Percentiles rank a stretch among this genome's conserved stretches.
Evolutionary conservation across 1,284 basidiomycete genomes (phyloP).

Genomic region (Trametes pubescens): DNA sequence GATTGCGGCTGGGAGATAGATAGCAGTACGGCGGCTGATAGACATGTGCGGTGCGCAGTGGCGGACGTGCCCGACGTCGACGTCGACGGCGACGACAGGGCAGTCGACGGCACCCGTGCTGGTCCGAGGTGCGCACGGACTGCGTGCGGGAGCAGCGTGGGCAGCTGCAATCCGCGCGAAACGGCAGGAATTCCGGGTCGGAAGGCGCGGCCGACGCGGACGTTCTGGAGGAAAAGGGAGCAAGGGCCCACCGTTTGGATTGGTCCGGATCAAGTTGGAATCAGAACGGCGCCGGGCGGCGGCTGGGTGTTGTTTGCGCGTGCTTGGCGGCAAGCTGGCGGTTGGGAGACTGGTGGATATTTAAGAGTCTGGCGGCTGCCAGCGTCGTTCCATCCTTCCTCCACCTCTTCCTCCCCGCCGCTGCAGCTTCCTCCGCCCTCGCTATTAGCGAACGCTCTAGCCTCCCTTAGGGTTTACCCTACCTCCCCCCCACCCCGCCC

Average conservation of each 20-base stretch:
- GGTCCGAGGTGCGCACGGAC: constrained; percentile 17
- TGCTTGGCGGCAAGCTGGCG: constrained; percentile 27
- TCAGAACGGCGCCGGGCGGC: constrained; percentile 20
- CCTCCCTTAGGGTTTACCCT: constrained; percentile 38
- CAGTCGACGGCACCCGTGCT: constrained; percentile 21
- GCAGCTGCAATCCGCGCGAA: constrained; percentile 16
- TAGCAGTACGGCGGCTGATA: constrained; percentile 24
- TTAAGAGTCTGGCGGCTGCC: constrained; percentile 35
- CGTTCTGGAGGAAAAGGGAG: constrained; percentile 14
- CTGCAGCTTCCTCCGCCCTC: constrained; percentile 31
- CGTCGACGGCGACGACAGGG: constrained; percentile 4
- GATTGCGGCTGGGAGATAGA: constrained; percentile 19
- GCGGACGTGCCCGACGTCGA: constrained; percentile 16
- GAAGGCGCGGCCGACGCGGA: constrained; percentile 28
- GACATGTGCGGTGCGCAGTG: constrained; percentile 22
- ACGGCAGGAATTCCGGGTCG: constrained; percentile 22
- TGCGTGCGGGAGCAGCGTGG: constrained; percentile 2
- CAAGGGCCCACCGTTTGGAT: constrained; percentile 4
- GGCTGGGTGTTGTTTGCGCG: constrained; percentile 27
- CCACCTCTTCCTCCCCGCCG: constrained; percentile 36
- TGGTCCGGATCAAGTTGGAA: constrained; percentile 30
- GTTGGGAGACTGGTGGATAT: constrained; percentile 30
- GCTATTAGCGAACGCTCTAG: constrained; percentile 34
- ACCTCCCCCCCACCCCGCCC: constrained; percentile 24
- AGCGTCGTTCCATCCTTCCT: constrained; percentile 35